phyloP scores from a whole-genome alignment of 2,329 filamentous ascomycete genomes.

The Pseudocercospora cruenta region DNA sequence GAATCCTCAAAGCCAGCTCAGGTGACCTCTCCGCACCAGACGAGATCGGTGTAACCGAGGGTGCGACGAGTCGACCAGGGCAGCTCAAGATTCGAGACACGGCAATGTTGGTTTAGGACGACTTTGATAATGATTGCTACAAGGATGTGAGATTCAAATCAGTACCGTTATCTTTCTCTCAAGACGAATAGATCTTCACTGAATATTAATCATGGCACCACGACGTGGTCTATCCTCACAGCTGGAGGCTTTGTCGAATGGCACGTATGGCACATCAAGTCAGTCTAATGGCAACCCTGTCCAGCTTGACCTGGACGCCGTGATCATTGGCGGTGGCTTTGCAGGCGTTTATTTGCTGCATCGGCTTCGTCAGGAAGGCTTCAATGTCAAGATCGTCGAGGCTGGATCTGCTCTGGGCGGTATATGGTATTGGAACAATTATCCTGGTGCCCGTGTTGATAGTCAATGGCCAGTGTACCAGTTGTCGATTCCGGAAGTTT shows the following conservation, averaged over 20 bases:
- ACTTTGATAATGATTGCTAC: background rate
- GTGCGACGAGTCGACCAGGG: background rate
- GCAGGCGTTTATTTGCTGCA: constrained; percentile 45
- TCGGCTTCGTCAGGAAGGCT: constrained; percentile 37
- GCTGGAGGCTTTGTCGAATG: background rate
- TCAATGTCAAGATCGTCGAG: constrained; percentile 41
- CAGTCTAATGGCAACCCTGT: background rate
- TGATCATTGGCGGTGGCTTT: constrained; percentile 46
- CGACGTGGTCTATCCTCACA: background rate
- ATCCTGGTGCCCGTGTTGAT: constrained; percentile 52
- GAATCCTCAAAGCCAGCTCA: background rate
- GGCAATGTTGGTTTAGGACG: background rate
- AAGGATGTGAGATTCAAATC: background rate
- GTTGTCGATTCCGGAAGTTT: constrained; percentile 50
- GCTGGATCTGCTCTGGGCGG: constrained; percentile 41
- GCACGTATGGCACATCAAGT: background rate
- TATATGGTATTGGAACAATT: constrained; percentile 46
- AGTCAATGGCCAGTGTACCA: constrained; percentile 52
- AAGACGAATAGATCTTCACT: background rate
- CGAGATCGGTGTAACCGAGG: background rate
- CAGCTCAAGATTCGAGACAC: background rate
- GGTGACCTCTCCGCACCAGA: background rate
- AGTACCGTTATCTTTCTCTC: background rate
- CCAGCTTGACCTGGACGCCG: constrained; percentile 22
- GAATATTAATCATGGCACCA: background rate